Evolutionary conservation across 805 yeast genomes (phyloP), one percentile per base, ranked within the genome.

Genomic region (Millerozyma miso): DNA sequence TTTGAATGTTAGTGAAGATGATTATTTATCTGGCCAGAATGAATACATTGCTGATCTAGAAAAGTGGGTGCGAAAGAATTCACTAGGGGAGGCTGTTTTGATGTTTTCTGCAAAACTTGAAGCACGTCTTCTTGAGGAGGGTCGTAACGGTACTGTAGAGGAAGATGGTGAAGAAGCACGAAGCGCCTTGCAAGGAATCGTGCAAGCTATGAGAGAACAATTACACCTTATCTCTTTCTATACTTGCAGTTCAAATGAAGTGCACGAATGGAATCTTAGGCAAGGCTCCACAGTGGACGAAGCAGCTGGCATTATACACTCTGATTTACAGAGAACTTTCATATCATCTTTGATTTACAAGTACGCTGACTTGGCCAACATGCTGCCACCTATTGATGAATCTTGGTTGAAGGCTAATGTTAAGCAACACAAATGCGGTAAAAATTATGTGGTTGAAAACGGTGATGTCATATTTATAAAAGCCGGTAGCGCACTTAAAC

Each of bases 281-380:
- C 71, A 73, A 40, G 87, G 88, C 23, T 76, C 85, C 14, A 76
- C 79, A 31, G 96, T 95, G 1, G 90, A 91, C 32, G 86, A 86
- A 48, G 96, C 95, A 2, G 97, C 97, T 0, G 95, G 90, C 17
- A 83, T 84, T 29, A 89, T 89, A 46, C 99, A 93, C 67, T 86
- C 90, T 33, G 99, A 91, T 70, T 79, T 91, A 63, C 90, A 88
- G 78, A 87, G 84, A 65, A 91, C 98, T 17, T 93, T 93, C 64
- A 89, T 93, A 58, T 40, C 34, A 7, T 13, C 93, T 7, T 80
- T 82, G 44, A 85, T 89, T 20, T 74, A 78, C 56, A 84, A 84
- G 54, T 84, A 75, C 59, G 71, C 76, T 4, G 93, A 86, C 53
- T 62, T 84, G 41, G 38, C 45, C 4, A 45, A 44, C 7, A 65